These are phyloP conservation scores for Reutealis trisperma DNA, from an alignment of 345 rosid species.

Conservation along the genomic window DNA sequence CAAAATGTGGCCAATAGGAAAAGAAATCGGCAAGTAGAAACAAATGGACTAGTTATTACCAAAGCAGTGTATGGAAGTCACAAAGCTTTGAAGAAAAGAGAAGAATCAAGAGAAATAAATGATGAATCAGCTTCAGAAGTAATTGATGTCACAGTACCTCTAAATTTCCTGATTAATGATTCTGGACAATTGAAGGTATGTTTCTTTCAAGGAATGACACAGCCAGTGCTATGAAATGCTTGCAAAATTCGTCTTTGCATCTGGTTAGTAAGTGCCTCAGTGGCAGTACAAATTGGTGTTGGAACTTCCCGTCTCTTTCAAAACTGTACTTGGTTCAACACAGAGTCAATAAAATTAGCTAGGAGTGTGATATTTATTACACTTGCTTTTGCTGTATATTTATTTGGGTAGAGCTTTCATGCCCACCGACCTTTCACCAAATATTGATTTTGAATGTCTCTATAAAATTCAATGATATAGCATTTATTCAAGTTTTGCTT, in stretches of 20 bases:
- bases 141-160: conserved; percentile 79
- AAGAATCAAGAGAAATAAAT: conserved; percentile 34
- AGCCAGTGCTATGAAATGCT: background rate
- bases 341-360: too few relatives aligned
- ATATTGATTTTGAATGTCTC: background rate
- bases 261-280: background rate
- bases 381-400: too few relatives aligned
- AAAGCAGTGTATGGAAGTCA: conserved; percentile 71
- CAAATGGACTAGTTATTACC: conserved; percentile 69
- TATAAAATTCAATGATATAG: background rate
- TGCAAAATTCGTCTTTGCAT: background rate
- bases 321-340: too few relatives aligned
- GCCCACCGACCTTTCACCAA: too few relatives aligned
- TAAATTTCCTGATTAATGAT: conserved; percentile 85
- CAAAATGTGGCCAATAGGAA: conserved; percentile 81
- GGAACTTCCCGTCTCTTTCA: too few relatives aligned
- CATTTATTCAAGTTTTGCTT: conserved; percentile 2
- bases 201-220: background rate
- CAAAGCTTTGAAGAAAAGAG: conserved; percentile 54
- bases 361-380: too few relatives aligned
- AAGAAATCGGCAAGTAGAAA: conserved; percentile 66
- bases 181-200: conserved; percentile 78
- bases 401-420: background rate
- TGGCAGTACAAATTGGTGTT: too few relatives aligned
- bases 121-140: conserved; percentile 52